These are phyloP conservation scores for Camelina laxa DNA, from an alignment of 345 rosid genomes.

Conservation along the genomic window DNA sequence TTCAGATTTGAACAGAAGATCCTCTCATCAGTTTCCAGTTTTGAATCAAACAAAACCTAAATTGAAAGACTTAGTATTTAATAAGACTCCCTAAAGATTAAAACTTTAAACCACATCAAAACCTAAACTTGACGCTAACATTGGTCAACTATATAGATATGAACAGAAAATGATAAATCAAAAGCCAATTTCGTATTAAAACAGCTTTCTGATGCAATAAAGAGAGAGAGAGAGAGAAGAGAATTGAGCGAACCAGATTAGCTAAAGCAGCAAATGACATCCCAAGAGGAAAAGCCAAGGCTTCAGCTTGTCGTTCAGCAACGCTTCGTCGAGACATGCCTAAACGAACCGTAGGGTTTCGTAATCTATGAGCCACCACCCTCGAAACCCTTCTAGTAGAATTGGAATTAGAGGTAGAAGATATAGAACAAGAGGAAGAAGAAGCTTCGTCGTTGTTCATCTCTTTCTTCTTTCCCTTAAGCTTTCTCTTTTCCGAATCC, in stretches of 20 bases:
- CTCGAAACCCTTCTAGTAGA: conserved; percentile 40
- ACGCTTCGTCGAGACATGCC: conserved; percentile 48
- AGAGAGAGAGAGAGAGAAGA: neutral
- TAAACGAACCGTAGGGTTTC: conserved; percentile 46
- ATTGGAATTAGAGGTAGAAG: conserved; percentile 43
- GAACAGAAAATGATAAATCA: conserved; percentile 15
- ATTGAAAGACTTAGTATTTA: conserved; percentile 24
- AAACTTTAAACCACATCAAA: neutral
- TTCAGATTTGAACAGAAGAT: conserved; percentile 27
- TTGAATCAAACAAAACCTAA: neutral
- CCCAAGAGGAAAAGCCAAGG: conserved; percentile 83
- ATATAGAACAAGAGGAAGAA: conserved; percentile 45
- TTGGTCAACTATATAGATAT: neutral
- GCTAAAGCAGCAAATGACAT: conserved; percentile 92
- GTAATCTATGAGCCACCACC: conserved; percentile 46
- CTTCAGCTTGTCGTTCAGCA: conserved; percentile 55
- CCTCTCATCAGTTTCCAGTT: conserved; percentile 3
- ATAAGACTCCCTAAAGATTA: conserved; percentile 20
- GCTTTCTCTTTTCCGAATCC: conserved; percentile 31
- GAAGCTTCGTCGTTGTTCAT: conserved; percentile 37
- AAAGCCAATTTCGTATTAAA: neutral
- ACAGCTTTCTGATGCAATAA: neutral
- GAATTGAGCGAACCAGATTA: conserved; percentile 64
- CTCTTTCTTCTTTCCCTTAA: conserved; percentile 37
- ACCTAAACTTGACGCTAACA: neutral